Evolutionary conservation across 2,329 filamentous ascomycete genomes (phyloP), one percentile per base, ranked within the genome.

Genomic region (Fusarium nygamai): DNA sequence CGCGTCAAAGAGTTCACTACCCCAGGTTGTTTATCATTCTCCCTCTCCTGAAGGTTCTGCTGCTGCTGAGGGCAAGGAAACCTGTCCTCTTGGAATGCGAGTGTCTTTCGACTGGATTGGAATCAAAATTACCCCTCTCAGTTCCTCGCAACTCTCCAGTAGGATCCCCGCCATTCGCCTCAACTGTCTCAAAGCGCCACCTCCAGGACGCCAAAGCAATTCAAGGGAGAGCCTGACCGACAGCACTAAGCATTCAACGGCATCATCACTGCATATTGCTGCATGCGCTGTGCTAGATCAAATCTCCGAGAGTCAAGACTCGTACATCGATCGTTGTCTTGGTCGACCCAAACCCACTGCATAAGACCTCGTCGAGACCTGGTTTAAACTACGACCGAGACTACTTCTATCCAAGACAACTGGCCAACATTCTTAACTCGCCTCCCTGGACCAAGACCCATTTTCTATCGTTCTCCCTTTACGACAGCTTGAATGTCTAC

Each of bases 401-500:
- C 77, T 76, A 78, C 75, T 78, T 75, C 73, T 80, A 69, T 79
- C 78, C 82, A 82, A 84, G 83, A 84, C 83, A 84, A 64, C 71
- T 78, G 78, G 72, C 76, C 79, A 81, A 74, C 80, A 81, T 83
- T 82, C 79, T 80, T 67, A 77, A 70, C 72, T 78, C 61, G 69
- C 75, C 75, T 77, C 72, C 76, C 73, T 78, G 70, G 72, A 69
- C 73, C 67, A 68, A 72, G 69, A 74, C 76, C 80, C 81, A 83
- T 82, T 80, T 80, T 78, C 76, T 76, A 79, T 71, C 77, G 72
- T 75, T 69, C 79, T 77, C 78, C 79, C 75, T 80, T 77, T 72
- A 78, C 79, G 78, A 83, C 83, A 84, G 84, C 83, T 88, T 89
- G 82, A 81, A 90, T 90, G 88, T 90, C 88, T 86, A 80, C 85